A percentile compares a stretch with the other conserved stretches of the same genome.
These are phyloP conservation scores for Trichosporon sp. DNA, from an alignment of 1,284 basidiomycete genomes.

Conservation along the genomic window DNA sequence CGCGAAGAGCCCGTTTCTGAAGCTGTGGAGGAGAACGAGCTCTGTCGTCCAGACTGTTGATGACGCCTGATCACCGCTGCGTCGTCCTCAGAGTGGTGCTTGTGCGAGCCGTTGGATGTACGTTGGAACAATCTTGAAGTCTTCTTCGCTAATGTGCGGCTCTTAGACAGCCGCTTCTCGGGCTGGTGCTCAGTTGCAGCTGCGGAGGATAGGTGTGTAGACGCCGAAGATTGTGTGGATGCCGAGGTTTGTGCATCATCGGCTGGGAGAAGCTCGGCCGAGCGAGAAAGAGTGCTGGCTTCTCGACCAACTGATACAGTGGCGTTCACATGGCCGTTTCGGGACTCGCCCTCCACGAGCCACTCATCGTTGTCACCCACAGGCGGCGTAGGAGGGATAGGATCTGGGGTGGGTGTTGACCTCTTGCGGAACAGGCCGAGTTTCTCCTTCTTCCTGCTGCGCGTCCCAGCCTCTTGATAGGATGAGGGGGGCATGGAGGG, in stretches of 20 bases:
- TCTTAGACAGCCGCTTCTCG: constrained; percentile 37
- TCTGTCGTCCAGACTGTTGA: constrained; percentile 37
- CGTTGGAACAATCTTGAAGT: constrained; percentile 50
- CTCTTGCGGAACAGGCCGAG: constrained; percentile 27
- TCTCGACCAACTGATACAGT: constrained; percentile 32
- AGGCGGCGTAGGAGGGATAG: constrained; percentile 15
- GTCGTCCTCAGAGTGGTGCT: constrained; percentile 22
- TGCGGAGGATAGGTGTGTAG: neutral
- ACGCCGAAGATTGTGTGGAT: neutral
- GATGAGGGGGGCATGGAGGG: constrained; percentile 15
- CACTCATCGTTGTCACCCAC: constrained; percentile 49
- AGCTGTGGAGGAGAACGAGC: constrained; percentile 44
- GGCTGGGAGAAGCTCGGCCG: constrained; percentile 27
- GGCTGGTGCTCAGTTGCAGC: neutral
- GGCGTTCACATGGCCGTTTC: constrained; percentile 29
- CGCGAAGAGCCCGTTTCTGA: constrained; percentile 35
- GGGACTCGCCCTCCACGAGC: constrained; percentile 41
- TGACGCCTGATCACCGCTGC: constrained; percentile 16
- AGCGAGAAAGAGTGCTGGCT: constrained; percentile 27
- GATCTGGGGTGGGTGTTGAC: constrained; percentile 24
- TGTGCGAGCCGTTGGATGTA: constrained; percentile 24
- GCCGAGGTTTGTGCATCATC: constrained; percentile 21
- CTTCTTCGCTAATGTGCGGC: constrained; percentile 49
- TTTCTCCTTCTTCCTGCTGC: constrained; percentile 19
- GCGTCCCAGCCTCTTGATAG: constrained; percentile 4